These are phyloP conservation scores for Psidium friedrichsthalianum DNA, from an alignment of 345 rosid species.

Conservation along the genomic window DNA sequence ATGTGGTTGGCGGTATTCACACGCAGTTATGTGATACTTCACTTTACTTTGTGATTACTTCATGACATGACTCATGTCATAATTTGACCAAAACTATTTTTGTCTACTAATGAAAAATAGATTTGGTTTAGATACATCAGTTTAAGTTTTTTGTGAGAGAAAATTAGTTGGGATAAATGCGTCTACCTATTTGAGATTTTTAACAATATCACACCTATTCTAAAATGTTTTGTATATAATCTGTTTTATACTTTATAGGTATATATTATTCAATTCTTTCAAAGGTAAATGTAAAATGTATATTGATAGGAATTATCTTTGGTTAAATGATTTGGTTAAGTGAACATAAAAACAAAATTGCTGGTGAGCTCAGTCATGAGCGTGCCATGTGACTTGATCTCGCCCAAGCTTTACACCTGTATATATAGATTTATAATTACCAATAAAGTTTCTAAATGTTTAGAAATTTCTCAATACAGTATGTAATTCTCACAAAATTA, in stretches of 20 bases:
- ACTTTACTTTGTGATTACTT: background rate
- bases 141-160: background rate
- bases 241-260: background rate
- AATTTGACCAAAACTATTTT: fast-evolving
- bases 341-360: too few relatives aligned
- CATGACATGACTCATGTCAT: fast-evolving
- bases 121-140: background rate
- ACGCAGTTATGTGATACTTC: background rate
- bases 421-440: background rate
- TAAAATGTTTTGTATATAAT: too few relatives aligned
- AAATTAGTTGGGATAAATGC: background rate
- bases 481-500: background rate
- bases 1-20: background rate
- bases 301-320: too few relatives aligned
- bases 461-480: background rate
- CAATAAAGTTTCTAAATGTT: background rate
- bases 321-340: too few relatives aligned
- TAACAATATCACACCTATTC: too few relatives aligned
- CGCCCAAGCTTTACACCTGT: background rate
- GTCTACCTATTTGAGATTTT: background rate
- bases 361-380: too few relatives aligned
- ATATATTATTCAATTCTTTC: background rate
- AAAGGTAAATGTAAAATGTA: too few relatives aligned
- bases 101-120: background rate
- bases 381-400: too few relatives aligned